Base-by-base conservation (phyloP, 805 yeast genomes). In the Pichia heedii region DNA sequence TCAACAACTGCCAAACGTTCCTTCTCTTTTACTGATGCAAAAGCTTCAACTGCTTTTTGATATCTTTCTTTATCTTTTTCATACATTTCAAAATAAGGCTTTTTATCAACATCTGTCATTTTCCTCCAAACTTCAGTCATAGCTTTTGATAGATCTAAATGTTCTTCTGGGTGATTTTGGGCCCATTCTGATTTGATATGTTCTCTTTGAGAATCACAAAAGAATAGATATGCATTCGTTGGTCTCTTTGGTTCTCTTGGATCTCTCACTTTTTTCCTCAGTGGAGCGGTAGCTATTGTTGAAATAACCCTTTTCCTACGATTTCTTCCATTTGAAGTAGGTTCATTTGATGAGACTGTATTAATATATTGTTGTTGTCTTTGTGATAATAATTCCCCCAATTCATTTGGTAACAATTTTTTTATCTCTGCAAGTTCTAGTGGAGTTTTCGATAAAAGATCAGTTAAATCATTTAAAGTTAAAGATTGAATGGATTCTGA, bases 221-320 rank as follows among this genome's bases (percentile, higher is more conserved):
- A 88, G 33, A 86, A 74, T 49, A 86, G 68, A 56, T 88, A 89
- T 5, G 96, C 95, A 61, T 88, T 89, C 4, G 93, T 81, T 6
- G 96, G 96, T 54, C 94, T 71, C 54, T 84, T 86, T 19, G 96
- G 97, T 54, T 82, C 71, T 52, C 79, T 79, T 10, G 96, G 96
- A 60, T 88, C 95, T 54, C 88, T 76, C 10, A 71, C 68, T 43
- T 55, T 51, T 48, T 60, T 53, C 50, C 53, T 49, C 36, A 59
- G 44, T 11, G 51, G 32, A 33, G 54, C 47, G 41, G 40, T 39
- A 45, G 49, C 54, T 39, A 54, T 36, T n/a, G 27, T 22, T 11
- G 40, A n/a, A 15, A 35, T 20, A 26, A 44, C 50, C 26, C 56
- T 53, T 12, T 57, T 41, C 38, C 46, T 26, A 36, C 45, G 44